These are phyloP conservation scores for Pythium aquatile DNA, from an alignment of 352 stramenopile genomes.

Conservation along the genomic window DNA sequence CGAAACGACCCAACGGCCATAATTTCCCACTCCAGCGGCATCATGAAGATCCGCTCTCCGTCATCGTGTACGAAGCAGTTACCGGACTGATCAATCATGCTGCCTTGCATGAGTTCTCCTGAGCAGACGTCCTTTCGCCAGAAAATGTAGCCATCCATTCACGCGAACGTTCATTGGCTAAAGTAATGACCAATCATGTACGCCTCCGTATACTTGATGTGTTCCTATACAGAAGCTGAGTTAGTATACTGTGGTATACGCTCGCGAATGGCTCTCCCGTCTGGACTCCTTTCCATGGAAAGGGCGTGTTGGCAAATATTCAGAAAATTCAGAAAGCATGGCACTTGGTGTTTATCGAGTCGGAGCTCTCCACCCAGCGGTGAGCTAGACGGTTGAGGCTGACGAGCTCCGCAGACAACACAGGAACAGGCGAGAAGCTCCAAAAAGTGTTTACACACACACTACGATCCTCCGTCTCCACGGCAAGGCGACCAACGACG, in stretches of 20 bases:
- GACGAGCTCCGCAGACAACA: background rate
- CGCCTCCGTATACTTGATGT: background rate
- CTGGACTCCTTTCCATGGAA: background rate
- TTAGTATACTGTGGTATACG: background rate
- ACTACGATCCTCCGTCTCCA: background rate
- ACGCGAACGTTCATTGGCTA: background rate
- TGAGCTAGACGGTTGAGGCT: slow-evolving; percentile 6
- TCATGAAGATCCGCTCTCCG: too few species aligned
- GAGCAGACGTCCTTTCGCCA: background rate
- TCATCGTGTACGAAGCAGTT: too few species aligned
- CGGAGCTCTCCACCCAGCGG: background rate
- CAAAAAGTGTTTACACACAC: background rate
- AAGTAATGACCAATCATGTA: background rate
- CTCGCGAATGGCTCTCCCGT: background rate
- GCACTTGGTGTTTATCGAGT: background rate
- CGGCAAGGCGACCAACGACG: background rate
- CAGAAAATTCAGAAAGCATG: background rate
- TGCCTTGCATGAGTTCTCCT: too few species aligned
- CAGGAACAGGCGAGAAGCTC: background rate
- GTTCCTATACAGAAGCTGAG: background rate
- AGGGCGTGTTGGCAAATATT: background rate
- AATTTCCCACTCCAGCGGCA: too few species aligned
- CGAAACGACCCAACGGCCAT: background rate
- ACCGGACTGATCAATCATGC: too few species aligned
- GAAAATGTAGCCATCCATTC: background rate